Evolutionary conservation across 2,329 filamentous ascomycete genomes (phyloP), one percentile per base, ranked within the genome.

Genomic region (Calonectria honghensis): DNA sequence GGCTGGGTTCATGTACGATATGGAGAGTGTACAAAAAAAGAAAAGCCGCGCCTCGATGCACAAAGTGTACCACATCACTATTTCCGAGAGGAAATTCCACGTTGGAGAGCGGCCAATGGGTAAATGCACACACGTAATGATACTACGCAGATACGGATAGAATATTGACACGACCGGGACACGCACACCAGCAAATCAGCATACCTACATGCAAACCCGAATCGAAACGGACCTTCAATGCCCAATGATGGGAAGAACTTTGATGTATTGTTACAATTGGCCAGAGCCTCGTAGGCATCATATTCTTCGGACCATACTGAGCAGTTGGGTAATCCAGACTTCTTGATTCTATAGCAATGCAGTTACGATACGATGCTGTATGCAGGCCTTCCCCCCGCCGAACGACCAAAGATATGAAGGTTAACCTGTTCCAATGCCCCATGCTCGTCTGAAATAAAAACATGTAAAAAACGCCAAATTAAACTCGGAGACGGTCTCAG

Each of bases 401-500:
- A 74, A 76, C 66, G 75, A 67, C 69, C 14, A 27, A 32, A 50
- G 20, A 51, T 16, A 52, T 14, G 29, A 35, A 32, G 32, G 24
- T n/a, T 16, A 64, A 18, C 13, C 24, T n/a, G 20, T 11, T 16
- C 37, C 24, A 45, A 35, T 41, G 39, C 14, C 48, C 32, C 39
- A 59, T 51, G 31, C 31, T 41, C n/a, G 35, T 35, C 29, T 37
- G 59, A 59, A 57, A 31, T 37, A 65, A 64, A 48, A 14, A 24
- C 45, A 48, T 48, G 41, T n/a, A 64, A 72, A 66, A 76, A 82
- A 81, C 80, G 77, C 78, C 79, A 77, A 68, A 64, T 71, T 67
- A 61, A 52, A 63, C 39, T 51, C 75, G 85, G 88, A 89, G 88
- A 89, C 87, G 79, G 73, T 84, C 85, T 90, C 89, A 91, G 89